Conservation (phyloP, 345 rosid species). For the Sisymbrium altissimum region DNA sequence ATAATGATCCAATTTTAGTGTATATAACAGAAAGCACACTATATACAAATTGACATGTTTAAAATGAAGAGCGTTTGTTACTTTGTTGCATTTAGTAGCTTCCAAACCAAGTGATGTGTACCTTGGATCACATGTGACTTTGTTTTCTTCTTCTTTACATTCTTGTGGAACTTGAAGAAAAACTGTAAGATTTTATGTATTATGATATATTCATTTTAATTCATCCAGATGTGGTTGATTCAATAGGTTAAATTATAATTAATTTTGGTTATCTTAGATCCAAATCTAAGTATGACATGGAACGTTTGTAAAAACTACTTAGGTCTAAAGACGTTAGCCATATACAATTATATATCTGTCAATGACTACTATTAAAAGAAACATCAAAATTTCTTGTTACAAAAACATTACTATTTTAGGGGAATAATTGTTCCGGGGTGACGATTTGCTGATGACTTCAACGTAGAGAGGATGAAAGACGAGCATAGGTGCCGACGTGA, state of each 20-base stretch:
- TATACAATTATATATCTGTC: neutral
- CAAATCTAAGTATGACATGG: too few relatives aligned
- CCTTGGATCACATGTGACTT: neutral
- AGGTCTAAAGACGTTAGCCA: neutral
- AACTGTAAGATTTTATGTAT: neutral
- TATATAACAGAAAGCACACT: neutral
- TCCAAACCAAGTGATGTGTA: neutral
- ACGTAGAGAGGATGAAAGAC: neutral
- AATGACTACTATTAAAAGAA: neutral
- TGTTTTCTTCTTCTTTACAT: neutral
- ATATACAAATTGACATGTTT: neutral
- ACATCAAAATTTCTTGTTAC: neutral
- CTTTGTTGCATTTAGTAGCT: neutral
- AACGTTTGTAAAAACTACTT: neutral
- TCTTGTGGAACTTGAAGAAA: neutral
- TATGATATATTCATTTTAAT: neutral
- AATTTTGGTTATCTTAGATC: neutral
- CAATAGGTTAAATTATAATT: neutral
- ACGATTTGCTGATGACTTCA: neutral
- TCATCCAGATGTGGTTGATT: neutral
- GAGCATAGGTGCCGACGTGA: neutral
- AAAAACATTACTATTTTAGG: neutral
- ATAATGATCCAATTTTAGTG: neutral
- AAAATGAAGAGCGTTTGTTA: neutral
- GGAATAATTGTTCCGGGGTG: neutral